Base-by-base conservation (phyloP, 2,329 filamentous ascomycete genomes). In the Alternaria panax region DNA sequence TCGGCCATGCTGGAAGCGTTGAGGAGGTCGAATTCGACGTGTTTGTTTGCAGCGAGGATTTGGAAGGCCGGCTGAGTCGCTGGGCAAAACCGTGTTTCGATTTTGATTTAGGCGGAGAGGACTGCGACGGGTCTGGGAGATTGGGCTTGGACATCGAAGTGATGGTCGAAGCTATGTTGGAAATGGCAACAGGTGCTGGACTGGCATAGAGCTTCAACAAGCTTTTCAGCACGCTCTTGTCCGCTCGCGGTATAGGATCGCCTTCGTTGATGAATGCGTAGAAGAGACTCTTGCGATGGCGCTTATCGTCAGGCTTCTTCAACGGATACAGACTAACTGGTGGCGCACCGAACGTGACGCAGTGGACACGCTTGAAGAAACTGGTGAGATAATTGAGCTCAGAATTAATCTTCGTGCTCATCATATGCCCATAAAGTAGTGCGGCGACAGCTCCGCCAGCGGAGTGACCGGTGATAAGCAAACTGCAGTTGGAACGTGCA, bases 381-480 rank as follows among this genome's bases (percentile, higher is more conserved):
- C 83, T 84, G 0, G 90, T 88, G 5, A 96, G 83, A 30, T 81
- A 76, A 60, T 85, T 91, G 42, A 96, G 86, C 71, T 94, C 90
- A 7, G 89, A 92, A 41, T 82, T 76, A 3, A 89, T 77, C 1
- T 83, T 85, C 2, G 80, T 82, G 2, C 87, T 82, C 38, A 94
- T 84, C 89, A 96, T 94, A 77, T 97, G 93, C 34, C 86, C 85
- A 77, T 92, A 96, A 0, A 96, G 82, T 11, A 97, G 81, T 3
- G 89, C 86, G 0, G 92, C 92, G 1, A 96, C 88, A 0, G 93
- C 93, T 3, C 93, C 93, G 16, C 92, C 93, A 0, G 93, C 93
- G 1, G 90, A 92, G 73, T 96, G 93, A 0, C 93, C 93, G 0
- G 93, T 96, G 60, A 97, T 90, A 18, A 96, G 82, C 8, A 96